Percentiles rank a stretch among this genome's conserved stretches.
phyloP scores from a whole-genome alignment of 2,329 filamentous ascomycete species.

The Stemphylium lycopersici region DNA sequence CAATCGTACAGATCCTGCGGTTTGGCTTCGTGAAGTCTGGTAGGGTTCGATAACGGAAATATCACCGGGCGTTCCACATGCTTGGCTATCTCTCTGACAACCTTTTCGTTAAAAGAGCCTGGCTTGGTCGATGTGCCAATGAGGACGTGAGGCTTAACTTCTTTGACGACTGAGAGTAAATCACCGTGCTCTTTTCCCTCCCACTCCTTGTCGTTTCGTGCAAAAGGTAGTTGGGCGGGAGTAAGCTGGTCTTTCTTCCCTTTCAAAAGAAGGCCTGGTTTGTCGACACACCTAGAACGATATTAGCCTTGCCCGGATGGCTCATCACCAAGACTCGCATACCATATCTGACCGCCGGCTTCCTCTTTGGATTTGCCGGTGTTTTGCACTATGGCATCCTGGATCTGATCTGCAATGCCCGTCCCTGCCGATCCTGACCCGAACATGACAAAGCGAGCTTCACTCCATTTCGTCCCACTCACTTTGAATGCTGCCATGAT shows the following conservation, averaged over 20 bases:
- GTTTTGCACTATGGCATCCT: conserved; percentile 77
- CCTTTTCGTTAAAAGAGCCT: conserved; percentile 74
- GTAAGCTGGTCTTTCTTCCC: conserved; percentile 67
- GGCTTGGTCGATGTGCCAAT: conserved; percentile 84
- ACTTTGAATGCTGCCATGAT: conserved; percentile 79
- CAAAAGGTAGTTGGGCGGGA: conserved; percentile 70
- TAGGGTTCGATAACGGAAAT: conserved; percentile 86
- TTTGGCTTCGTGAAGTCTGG: conserved; percentile 79
- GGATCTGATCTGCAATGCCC: conserved; percentile 84
- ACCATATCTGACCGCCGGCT: conserved; percentile 82
- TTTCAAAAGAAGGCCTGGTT: conserved; percentile 74
- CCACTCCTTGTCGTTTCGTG: conserved; percentile 70
- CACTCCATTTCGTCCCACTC: conserved; percentile 67
- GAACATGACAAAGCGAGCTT: conserved; percentile 76
- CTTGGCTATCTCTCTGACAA: conserved; percentile 76
- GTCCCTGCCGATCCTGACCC: conserved; percentile 82
- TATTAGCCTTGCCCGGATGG: conserved; percentile 14
- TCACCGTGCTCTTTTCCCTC: conserved; percentile 60
- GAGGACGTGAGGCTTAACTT: conserved; percentile 78
- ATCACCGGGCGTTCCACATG: conserved; percentile 81
- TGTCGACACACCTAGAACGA: conserved; percentile 73
- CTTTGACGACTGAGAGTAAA: conserved; percentile 70
- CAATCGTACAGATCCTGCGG: conserved; percentile 77
- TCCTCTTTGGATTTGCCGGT: conserved; percentile 71
- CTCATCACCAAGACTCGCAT: conserved; percentile 6